Base-by-base conservation (phyloP, 352 stramenopile genomes). In the Pythium biforme region DNA sequence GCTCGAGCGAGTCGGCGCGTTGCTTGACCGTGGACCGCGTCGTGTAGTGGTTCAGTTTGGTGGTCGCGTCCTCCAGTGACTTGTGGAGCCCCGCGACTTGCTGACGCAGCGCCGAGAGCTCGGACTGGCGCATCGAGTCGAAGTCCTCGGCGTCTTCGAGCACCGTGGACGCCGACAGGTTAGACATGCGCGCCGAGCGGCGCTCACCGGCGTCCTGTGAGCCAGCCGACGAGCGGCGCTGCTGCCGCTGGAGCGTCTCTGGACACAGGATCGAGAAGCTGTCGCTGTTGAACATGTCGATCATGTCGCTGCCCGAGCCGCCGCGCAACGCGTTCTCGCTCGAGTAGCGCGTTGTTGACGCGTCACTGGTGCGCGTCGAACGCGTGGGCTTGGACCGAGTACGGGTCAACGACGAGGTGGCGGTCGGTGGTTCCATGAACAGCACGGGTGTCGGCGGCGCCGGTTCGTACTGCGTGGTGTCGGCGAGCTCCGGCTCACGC, bases 211-310 rank as follows among this genome's bases (percentile, higher is more conserved):
- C 69, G 2, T 84, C 77, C 39, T 87, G 77, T 6, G 70, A 52
- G 41, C 46, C 7, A 25, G 69, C 39, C 29, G 72, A 64, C 33
- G 73, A 31, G 9, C 37, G 37, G 1, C 37, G 37, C 55, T 52
- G 43, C 64, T 76, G 31, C 25, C 62, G 55, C 19, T 61, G 29
- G 14, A 89, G 49, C 29, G 71, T 77, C 34, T 84, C 70, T 2
- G 74, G 70, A 22, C 76, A 80, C 11, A 89, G 64, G 47, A 89
- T 37, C 10, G 77, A 83, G 63, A 89, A 88, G 50, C 74, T 73
- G 46, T 85, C 75, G 57, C 65, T 78, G 54, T 52, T 70, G 52
- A 80, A 74, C 60, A 86, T 78, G 33, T 75, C 51, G 33, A 81
- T 86, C 37, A 43, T 5, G 40, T 89, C 74, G 51, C 59, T 70